These are phyloP conservation scores for Tephrocybe sp. DNA, from an alignment of 768 basidiomycete species.

Conservation along the genomic window DNA sequence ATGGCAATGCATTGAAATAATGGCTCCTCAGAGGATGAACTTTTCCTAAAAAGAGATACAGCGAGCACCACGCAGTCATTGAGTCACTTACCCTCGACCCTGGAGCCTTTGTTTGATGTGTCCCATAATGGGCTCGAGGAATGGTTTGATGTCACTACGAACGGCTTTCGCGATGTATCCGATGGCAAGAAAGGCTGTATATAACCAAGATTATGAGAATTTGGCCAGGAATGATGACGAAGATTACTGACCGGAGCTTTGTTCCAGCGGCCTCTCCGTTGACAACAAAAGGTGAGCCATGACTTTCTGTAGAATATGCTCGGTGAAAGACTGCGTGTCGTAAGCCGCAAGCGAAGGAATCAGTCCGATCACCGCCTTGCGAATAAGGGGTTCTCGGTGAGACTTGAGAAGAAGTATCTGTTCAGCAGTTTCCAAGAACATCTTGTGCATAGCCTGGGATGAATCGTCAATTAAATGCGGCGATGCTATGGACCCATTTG, in stretches of 20 bases:
- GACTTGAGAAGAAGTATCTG: constrained; percentile 85
- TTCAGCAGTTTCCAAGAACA: constrained; percentile 83
- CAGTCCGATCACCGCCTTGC: constrained; percentile 91
- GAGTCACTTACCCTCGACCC: constrained; percentile 66
- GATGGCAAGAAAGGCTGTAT: constrained; percentile 94
- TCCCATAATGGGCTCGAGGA: constrained; percentile 86
- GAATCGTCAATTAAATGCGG: too few species aligned
- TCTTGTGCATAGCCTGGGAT: constrained; percentile 84
- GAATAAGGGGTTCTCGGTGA: constrained; percentile 85
- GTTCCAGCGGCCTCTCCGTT: constrained; percentile 84
- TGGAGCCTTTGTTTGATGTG: constrained; percentile 87
- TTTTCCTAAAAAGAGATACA: constrained; percentile 46
- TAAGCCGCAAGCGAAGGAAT: constrained; percentile 96
- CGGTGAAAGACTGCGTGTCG: constrained; percentile 88
- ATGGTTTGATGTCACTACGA: constrained; percentile 92
- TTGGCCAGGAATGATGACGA: background rate
- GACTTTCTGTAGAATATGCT: constrained; percentile 86
- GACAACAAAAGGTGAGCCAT: constrained; percentile 90
- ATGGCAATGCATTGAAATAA: constrained; percentile 98
- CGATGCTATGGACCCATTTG: too few species aligned
- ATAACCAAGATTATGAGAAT: too few species aligned
- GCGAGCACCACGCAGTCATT: background rate
- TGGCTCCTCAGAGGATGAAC: constrained; percentile 87
- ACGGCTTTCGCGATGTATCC: constrained; percentile 92
- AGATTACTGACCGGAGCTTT: constrained; percentile 77